Conservation (phyloP, 2,329 filamentous ascomycete genomes). For the Geosmithia morbida region DNA sequence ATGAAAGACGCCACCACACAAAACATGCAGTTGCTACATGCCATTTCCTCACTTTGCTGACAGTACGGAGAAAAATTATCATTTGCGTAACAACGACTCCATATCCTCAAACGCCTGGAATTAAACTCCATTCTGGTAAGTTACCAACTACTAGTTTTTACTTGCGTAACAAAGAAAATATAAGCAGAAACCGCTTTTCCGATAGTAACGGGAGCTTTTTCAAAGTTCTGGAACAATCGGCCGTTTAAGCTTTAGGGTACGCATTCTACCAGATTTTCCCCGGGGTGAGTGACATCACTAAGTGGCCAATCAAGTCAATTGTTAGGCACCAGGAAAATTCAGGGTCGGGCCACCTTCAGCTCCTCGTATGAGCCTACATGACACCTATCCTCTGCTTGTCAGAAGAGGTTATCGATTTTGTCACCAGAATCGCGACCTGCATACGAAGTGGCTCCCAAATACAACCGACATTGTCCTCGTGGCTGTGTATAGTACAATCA, state of each 20-base stretch:
- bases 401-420: not conserved
- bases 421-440: not conserved
- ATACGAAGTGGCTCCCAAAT: not conserved
- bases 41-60: too few species aligned
- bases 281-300: not conserved
- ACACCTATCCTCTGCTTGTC: not conserved
- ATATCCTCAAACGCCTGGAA: too few species aligned
- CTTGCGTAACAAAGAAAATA: not conserved
- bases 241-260: not conserved
- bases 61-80: too few species aligned
- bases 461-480: not conserved
- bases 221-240: not conserved
- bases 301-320: not conserved
- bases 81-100: too few species aligned
- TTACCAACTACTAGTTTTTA: too few species aligned
- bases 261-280: not conserved
- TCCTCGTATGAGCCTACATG: not conserved
- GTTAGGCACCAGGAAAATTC: conserved; percentile 1
- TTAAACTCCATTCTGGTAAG: too few species aligned
- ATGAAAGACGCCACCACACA: too few species aligned
- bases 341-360: not conserved
- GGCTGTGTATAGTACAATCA: not conserved
- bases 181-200: not conserved
- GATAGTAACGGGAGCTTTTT: not conserved
- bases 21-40: too few species aligned